These are phyloP conservation scores for Flaveria ramosissima DNA, from an alignment of 129 eudicot genomes.

Conservation along the genomic window DNA sequence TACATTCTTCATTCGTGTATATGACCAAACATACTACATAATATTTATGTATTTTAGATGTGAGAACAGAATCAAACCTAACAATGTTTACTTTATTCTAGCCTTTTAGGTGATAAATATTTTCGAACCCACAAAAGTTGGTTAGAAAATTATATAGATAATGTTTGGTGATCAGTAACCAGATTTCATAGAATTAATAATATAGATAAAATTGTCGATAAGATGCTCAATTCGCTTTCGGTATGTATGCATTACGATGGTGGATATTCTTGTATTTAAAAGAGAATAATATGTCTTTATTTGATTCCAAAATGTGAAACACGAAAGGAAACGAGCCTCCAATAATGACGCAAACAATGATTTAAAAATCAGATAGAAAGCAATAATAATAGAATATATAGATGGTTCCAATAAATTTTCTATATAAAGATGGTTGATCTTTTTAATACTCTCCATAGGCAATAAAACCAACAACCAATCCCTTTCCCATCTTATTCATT, in stretches of 20 bases:
- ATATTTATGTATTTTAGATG: too few species aligned
- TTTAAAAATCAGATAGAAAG: neutral
- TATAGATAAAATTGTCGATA: neutral
- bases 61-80: neutral
- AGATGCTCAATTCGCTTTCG: neutral
- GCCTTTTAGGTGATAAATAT: too few species aligned
- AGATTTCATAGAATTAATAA: neutral
- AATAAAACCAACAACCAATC: neutral
- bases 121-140: too few species aligned
- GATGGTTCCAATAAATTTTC: neutral
- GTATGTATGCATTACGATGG: neutral
- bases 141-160: too few species aligned
- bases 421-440: constrained; percentile 15
- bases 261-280: neutral
- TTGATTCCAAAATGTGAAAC: constrained; percentile 10
- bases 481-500: neutral
- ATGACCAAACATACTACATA: too few species aligned
- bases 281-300: constrained; percentile 13
- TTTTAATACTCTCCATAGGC: neutral
- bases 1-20: too few species aligned
- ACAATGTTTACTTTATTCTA: neutral
- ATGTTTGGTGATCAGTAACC: neutral
- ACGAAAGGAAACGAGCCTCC: neutral
- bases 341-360: neutral
- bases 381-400: neutral